Conservation (phyloP, 192 early-diverging fungal genomes). For the Backusella westeae region DNA sequence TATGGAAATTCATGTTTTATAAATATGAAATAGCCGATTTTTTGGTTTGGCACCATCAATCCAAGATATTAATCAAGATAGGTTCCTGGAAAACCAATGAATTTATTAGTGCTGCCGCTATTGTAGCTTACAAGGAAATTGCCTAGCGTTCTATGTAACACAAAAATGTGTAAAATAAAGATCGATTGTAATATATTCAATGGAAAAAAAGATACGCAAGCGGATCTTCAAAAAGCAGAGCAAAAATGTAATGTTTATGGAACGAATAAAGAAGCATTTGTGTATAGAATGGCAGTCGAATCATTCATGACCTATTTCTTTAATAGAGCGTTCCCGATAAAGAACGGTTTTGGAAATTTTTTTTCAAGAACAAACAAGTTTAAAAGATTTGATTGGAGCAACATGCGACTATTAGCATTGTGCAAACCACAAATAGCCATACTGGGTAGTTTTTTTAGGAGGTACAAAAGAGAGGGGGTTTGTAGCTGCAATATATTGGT, state of each 20-base stretch:
- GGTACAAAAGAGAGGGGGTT: neutral
- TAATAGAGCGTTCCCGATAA: slow-evolving; percentile 7
- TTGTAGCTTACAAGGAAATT: slow-evolving; percentile 5
- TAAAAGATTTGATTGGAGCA: neutral
- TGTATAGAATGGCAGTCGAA: neutral
- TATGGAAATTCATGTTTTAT: neutral
- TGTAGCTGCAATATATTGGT: slow-evolving; percentile 7
- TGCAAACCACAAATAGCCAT: slow-evolving; percentile 6
- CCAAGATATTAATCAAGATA: neutral
- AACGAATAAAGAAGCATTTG: slow-evolving; percentile 10
- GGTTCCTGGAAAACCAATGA: neutral
- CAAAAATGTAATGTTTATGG: slow-evolving; percentile 2
- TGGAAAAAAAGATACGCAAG: neutral
- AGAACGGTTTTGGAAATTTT: slow-evolving; percentile 7
- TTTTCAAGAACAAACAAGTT: slow-evolving; percentile 4
- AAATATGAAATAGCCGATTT: neutral
- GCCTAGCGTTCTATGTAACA: neutral
- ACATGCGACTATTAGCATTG: neutral
- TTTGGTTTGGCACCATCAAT: neutral
- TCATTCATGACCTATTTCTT: slow-evolving; percentile 5
- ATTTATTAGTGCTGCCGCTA: neutral
- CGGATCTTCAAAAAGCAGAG: neutral
- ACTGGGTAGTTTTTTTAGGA: neutral
- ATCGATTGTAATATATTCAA: neutral
- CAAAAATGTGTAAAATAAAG: neutral